These are phyloP conservation scores for Lactarius deliciosus DNA, from an alignment of 768 basidiomycete species.

Conservation along the genomic window DNA sequence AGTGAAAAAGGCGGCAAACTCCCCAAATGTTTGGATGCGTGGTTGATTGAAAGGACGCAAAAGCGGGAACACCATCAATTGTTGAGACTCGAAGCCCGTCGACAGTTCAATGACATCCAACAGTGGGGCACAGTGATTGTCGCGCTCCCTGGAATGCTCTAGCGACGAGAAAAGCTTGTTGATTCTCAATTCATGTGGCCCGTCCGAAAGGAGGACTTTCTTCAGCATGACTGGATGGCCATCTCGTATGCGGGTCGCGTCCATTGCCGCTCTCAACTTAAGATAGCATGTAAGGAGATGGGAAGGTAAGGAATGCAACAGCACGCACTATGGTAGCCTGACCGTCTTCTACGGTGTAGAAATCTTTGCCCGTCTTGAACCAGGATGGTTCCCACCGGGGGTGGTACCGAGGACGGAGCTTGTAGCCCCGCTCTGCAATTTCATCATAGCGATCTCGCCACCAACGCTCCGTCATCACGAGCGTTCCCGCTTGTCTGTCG, in stretches of 20 bases:
- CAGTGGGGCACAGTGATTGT: constrained; percentile 34
- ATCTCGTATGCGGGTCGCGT: constrained; percentile 15
- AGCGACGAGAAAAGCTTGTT: constrained; percentile 23
- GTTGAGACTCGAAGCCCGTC: constrained; percentile 10
- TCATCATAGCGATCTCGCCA: constrained; percentile 16
- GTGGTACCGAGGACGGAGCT: constrained; percentile 23
- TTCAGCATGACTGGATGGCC: constrained; percentile 22
- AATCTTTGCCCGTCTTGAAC: constrained; percentile 13
- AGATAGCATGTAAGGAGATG: background rate
- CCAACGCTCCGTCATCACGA: constrained; percentile 20
- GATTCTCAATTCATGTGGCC: constrained; percentile 18
- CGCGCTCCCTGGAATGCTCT: constrained; percentile 29
- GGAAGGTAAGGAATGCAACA: background rate
- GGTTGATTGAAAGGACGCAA: constrained; percentile 35
- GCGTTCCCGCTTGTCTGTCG: constrained; percentile 10
- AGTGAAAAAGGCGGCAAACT: constrained; percentile 37
- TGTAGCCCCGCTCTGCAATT: constrained; percentile 8
- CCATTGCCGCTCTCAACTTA: constrained; percentile 23
- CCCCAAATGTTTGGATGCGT: constrained; percentile 38
- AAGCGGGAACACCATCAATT: constrained; percentile 39
- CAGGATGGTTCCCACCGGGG: constrained; percentile 23
- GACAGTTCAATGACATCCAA: constrained; percentile 30
- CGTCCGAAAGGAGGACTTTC: constrained; percentile 10
- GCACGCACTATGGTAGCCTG: constrained; percentile 20
- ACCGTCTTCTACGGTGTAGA: constrained; percentile 19